Evolutionary conservation across 1,284 basidiomycete genomes (phyloP).

Genomic region (Heterobasidion parviporum): DNA sequence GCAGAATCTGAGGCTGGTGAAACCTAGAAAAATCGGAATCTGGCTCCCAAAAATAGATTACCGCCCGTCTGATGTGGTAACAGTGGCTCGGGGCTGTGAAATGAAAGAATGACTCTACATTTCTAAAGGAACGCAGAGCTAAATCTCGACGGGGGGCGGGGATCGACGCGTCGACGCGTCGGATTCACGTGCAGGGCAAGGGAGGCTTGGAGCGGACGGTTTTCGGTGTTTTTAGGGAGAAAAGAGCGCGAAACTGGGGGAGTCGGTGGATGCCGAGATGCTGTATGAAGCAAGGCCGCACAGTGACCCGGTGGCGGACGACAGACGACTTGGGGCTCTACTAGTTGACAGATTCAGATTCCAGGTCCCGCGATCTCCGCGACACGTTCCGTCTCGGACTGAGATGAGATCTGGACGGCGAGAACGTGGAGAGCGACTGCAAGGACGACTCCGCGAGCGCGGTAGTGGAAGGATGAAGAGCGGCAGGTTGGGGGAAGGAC

Average conservation of each 20-base stretch:
- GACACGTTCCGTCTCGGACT: background rate
- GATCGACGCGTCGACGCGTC: background rate
- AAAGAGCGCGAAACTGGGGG: background rate
- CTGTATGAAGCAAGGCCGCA: background rate
- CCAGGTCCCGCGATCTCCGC: conserved; percentile 3
- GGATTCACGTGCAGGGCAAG: background rate
- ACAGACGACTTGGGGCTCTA: too few species aligned
- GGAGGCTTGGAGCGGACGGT: background rate
- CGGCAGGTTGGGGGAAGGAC: background rate
- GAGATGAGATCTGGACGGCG: background rate
- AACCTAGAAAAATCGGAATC: too few species aligned
- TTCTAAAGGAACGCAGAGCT: too few species aligned
- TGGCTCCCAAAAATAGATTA: too few species aligned
- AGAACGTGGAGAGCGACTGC: background rate
- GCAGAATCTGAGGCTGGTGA: too few species aligned
- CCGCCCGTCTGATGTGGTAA: too few species aligned
- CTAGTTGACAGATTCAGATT: background rate
- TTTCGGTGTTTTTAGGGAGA: background rate
- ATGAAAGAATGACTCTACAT: too few species aligned
- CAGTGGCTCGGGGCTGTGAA: too few species aligned
- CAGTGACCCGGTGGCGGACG: background rate
- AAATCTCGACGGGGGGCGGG: too few species aligned
- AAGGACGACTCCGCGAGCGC: too few species aligned
- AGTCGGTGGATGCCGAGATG: background rate
- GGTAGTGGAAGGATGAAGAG: background rate